phyloP scores from a whole-genome alignment of 371 early-diverging fungal genomes.

The Actinomortierella ambigua region DNA sequence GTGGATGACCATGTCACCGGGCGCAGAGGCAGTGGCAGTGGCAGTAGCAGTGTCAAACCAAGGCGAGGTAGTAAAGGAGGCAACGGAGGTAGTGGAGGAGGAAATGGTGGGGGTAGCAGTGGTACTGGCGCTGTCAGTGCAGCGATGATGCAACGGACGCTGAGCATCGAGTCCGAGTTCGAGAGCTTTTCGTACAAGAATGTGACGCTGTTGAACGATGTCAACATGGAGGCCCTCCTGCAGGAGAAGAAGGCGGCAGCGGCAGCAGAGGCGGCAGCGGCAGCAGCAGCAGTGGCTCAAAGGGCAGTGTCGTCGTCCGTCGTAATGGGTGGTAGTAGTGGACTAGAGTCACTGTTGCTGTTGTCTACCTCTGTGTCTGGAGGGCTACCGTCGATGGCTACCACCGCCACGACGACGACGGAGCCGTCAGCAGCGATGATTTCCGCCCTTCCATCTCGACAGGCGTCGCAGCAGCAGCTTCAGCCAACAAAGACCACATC shows the following conservation, averaged over 20 bases:
- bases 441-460: background rate
- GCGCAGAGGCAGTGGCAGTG: background rate
- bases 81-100: conserved; percentile 1
- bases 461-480: background rate
- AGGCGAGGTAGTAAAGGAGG: background rate
- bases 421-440: background rate
- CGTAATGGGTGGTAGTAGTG: background rate
- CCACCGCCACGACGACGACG: background rate
- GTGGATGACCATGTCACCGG: conserved; percentile 18
- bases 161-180: conserved; percentile 53
- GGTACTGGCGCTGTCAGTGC: conserved; percentile 15
- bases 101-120: conserved; percentile 3
- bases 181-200: conserved; percentile 67
- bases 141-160: conserved; percentile 30
- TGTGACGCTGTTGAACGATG: conserved; percentile 48
- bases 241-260: conserved; percentile 21
- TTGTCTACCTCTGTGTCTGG: background rate
- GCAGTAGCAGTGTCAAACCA: background rate
- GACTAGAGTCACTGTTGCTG: background rate
- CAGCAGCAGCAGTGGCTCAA: conserved; percentile 1
- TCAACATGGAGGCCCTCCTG: conserved; percentile 46
- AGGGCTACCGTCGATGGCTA: background rate
- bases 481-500: background rate
- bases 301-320: too few relatives aligned
- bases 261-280: conserved; percentile 1